Evolutionary conservation across 352 stramenopile genomes (phyloP).

Genomic region (Phytophthora lateralis): DNA sequence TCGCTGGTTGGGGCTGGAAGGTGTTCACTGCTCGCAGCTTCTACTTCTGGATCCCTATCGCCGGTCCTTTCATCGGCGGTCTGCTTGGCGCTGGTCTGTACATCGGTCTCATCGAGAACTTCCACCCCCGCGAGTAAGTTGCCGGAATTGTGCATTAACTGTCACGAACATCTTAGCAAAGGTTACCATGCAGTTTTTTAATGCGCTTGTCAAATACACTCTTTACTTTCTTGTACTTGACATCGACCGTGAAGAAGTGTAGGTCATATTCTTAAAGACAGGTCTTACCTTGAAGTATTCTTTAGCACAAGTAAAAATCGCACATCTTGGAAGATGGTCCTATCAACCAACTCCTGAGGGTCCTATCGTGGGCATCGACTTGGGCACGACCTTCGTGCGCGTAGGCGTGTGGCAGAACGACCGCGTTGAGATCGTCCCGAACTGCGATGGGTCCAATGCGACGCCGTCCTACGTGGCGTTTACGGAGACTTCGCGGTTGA

Average conservation of each 20-base stretch:
- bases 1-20: constrained; percentile 48
- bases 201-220: constrained; percentile 13
- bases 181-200: constrained; percentile 1
- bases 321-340: too few relatives aligned
- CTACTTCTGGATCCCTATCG: constrained; percentile 52
- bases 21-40: constrained; percentile 36
- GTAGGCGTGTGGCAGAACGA: background rate
- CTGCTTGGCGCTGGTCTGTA: constrained; percentile 40
- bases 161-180: background rate
- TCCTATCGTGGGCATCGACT: background rate
- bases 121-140: constrained; percentile 38
- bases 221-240: background rate
- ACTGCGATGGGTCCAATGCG: background rate
- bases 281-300: too few relatives aligned
- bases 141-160: background rate
- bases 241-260: too few relatives aligned
- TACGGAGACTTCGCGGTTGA: background rate
- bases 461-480: constrained; percentile 1
- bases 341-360: too few relatives aligned
- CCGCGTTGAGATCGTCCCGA: background rate
- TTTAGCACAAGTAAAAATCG: background rate
- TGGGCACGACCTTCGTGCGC: background rate
- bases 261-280: too few relatives aligned
- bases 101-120: constrained; percentile 39
- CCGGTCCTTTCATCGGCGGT: constrained; percentile 42